Percentiles rank a stretch among this genome's conserved stretches.
Evolutionary conservation across 1,284 basidiomycete genomes (phyloP).

Genomic region (Tilletia walkeri): DNA sequence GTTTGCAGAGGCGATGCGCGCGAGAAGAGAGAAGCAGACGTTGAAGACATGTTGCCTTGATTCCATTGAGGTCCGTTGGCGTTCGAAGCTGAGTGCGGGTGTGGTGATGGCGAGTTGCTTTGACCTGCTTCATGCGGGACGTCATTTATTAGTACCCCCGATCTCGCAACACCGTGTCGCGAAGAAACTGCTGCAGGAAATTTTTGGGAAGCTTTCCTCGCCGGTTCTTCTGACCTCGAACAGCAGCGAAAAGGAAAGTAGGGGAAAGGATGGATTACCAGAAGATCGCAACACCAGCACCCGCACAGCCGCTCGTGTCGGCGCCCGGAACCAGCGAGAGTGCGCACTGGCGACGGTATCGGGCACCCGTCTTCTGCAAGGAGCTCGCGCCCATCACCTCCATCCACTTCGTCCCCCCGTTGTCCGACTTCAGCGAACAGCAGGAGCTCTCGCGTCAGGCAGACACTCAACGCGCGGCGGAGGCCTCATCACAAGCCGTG

Average conservation of each 20-base stretch:
- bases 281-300: slow-evolving; percentile 13
- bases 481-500: background rate
- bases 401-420: slow-evolving; percentile 49
- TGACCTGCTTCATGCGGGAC: background rate
- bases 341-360: slow-evolving; percentile 52
- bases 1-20: slow-evolving; percentile 26
- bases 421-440: slow-evolving; percentile 30
- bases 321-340: slow-evolving; percentile 30
- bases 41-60: background rate
- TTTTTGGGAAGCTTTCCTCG: slow-evolving; percentile 3
- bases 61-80: background rate
- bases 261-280: background rate
- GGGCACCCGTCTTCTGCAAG: slow-evolving; percentile 49
- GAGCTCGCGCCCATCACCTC: slow-evolving; percentile 53
- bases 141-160: background rate
- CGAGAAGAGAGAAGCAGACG: slow-evolving; percentile 3
- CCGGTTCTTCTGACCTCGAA: background rate
- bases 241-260: background rate
- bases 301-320: slow-evolving; percentile 12
- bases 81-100: slow-evolving; percentile 2
- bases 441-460: background rate
- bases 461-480: background rate
- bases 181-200: background rate
- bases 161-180: slow-evolving; percentile 16
- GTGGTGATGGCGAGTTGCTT: background rate